These are phyloP conservation scores for Candida morakotiae DNA, from an alignment of 805 yeast species.

Conservation along the genomic window DNA sequence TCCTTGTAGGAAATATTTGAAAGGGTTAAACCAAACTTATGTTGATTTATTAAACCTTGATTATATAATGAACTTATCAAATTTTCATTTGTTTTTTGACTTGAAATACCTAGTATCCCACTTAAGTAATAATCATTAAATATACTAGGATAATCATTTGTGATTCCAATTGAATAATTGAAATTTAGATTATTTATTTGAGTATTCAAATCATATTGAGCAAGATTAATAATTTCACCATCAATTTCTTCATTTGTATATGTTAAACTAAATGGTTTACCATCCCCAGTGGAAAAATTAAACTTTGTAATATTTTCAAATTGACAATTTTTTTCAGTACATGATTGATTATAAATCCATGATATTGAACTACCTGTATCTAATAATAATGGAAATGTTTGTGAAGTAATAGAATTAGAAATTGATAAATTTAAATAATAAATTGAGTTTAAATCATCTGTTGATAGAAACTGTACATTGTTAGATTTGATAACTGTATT, in stretches of 20 bases:
- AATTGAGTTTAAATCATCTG: constrained; percentile 19
- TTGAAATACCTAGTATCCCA: constrained; percentile 60
- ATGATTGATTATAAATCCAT: constrained; percentile 57
- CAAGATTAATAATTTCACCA: constrained; percentile 39
- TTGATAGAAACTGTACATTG: constrained; percentile 14
- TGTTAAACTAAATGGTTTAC: constrained; percentile 13
- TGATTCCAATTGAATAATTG: constrained; percentile 49
- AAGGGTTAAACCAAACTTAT: constrained; percentile 34
- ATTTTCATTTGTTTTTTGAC: constrained; percentile 37
- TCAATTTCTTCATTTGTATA: constrained; percentile 53
- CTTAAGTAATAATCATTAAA: constrained; percentile 50
- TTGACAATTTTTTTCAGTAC: constrained; percentile 42
- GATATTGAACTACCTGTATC: constrained; percentile 66
- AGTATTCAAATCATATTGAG: constrained; percentile 22
- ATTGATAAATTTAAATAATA: constrained; percentile 15
- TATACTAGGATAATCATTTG: constrained; percentile 48
- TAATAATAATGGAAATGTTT: constrained; percentile 47
- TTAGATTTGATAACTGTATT: background rate
- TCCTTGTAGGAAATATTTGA: constrained; percentile 8
- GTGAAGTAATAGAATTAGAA: constrained; percentile 16
- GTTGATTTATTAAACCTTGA: constrained; percentile 27
- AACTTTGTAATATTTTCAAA: constrained; percentile 22
- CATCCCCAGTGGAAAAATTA: constrained; percentile 7
- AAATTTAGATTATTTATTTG: constrained; percentile 13
- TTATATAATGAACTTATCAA: constrained; percentile 37